Evolutionary conservation across 148 eudicot species (phyloP).

Genomic region (Fagopyrum tataricum): DNA sequence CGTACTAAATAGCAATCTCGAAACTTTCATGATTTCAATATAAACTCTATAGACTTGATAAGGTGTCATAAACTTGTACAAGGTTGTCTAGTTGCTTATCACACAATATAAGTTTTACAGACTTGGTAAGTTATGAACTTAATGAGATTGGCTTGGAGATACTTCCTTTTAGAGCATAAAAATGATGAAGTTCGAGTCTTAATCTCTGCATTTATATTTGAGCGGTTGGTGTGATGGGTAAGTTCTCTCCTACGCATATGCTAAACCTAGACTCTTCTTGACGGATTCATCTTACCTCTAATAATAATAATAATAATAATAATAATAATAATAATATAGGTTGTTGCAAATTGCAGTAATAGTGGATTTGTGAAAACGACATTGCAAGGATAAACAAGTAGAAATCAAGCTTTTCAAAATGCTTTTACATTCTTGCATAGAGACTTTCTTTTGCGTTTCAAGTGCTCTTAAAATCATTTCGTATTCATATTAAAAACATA

Average conservation of each 20-base stretch:
- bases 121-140: too few species aligned
- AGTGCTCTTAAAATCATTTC: not conserved
- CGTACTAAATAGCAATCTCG: too few species aligned
- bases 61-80: too few species aligned
- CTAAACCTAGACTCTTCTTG: constrained; percentile 1
- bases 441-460: not conserved
- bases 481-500: too few species aligned
- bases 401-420: not conserved
- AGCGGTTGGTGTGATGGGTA: not conserved
- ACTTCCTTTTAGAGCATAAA: not conserved
- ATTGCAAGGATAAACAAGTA: not conserved
- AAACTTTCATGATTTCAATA: too few species aligned
- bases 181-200: not conserved
- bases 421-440: not conserved
- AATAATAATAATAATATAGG: not conserved
- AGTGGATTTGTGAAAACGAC: not conserved
- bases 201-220: not conserved
- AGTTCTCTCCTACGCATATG: not conserved
- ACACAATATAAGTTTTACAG: too few species aligned
- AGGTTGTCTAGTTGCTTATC: too few species aligned
- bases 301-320: not conserved
- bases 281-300: constrained; percentile 3
- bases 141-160: not conserved
- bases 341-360: constrained; percentile 2
- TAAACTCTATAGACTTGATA: too few species aligned